Conservation (phyloP, 1,139 yeast genomes). For the Lodderomyces orthopsilosis region DNA sequence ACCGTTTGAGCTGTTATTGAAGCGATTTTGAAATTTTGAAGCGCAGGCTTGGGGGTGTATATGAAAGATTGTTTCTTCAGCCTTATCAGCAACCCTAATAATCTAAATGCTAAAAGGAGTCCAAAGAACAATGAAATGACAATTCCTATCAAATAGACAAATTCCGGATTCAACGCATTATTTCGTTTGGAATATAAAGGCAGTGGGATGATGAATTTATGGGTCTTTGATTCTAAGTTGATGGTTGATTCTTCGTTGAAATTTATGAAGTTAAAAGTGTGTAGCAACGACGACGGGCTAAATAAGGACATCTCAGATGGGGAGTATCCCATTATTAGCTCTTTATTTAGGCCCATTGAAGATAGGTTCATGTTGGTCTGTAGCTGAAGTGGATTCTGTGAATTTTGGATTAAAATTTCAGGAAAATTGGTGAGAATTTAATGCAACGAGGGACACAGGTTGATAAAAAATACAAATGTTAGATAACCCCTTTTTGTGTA, state of each 20-base stretch:
- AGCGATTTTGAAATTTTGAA: slow-evolving; percentile 12
- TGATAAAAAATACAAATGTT: too few relatives aligned
- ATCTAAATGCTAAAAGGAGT: slow-evolving; percentile 19
- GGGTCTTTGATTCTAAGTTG: neutral
- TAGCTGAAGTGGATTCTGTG: neutral
- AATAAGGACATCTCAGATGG: slow-evolving; percentile 11
- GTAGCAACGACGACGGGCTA: slow-evolving; percentile 12
- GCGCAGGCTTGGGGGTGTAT: slow-evolving; percentile 10
- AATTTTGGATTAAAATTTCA: neutral
- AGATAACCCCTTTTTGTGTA: neutral
- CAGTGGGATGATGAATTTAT: slow-evolving; percentile 8
- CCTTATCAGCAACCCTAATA: slow-evolving; percentile 8
- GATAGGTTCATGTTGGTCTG: neutral
- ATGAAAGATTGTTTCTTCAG: slow-evolving; percentile 7
- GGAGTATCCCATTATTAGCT: slow-evolving; percentile 5
- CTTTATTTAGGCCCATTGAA: neutral
- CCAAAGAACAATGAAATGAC: slow-evolving; percentile 14
- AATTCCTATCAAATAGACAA: slow-evolving; percentile 23
- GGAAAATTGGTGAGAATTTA: too few relatives aligned
- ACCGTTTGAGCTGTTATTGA: slow-evolving; percentile 9
- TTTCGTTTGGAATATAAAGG: slow-evolving; percentile 14
- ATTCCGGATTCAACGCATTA: slow-evolving; percentile 34
- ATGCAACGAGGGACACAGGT: too few relatives aligned
- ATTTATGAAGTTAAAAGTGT: slow-evolving; percentile 11
- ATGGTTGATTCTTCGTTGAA: neutral